Evolutionary conservation across 1,284 basidiomycete species (phyloP).

Genomic region (Singerocomus rubriflavus): DNA sequence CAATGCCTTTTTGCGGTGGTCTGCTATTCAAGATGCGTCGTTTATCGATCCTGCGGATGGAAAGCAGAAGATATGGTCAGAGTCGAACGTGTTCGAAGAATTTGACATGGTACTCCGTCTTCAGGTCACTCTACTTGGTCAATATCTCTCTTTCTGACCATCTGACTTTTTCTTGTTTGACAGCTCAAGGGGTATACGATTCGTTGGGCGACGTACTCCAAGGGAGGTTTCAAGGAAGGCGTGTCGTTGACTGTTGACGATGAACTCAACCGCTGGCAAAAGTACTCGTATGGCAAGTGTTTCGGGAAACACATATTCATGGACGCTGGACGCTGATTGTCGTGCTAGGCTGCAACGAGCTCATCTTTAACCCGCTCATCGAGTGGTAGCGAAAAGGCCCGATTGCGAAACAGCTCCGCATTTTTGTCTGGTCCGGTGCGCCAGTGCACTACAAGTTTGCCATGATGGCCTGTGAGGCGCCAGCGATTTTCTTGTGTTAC

Average conservation of each 20-base stretch:
- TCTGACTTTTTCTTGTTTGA: too few relatives aligned
- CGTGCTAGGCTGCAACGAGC: background rate
- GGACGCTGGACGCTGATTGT: too few relatives aligned
- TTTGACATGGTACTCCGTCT: constrained; percentile 82
- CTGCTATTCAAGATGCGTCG: constrained; percentile 76
- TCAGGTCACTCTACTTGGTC: constrained; percentile 28
- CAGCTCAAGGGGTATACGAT: background rate
- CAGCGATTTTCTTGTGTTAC: constrained; percentile 1
- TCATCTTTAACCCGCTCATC: constrained; percentile 56
- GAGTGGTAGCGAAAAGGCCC: constrained; percentile 74
- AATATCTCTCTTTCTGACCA: background rate
- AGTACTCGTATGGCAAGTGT: constrained; percentile 44
- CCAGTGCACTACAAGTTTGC: constrained; percentile 82
- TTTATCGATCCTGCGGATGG: constrained; percentile 60
- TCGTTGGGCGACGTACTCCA: constrained; percentile 78
- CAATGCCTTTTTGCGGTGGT: constrained; percentile 86
- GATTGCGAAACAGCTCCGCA: constrained; percentile 71
- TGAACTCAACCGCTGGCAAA: constrained; percentile 83
- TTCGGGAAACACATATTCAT: too few relatives aligned
- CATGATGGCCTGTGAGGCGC: constrained; percentile 70
- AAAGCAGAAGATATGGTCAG: constrained; percentile 77
- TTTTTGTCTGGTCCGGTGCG: constrained; percentile 74
- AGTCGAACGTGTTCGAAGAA: constrained; percentile 82
- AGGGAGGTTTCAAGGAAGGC: constrained; percentile 82
- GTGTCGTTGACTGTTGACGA: constrained; percentile 82